Base-by-base conservation (phyloP, 2,329 filamentous ascomycete species). In the Nemania bipapillata region DNA sequence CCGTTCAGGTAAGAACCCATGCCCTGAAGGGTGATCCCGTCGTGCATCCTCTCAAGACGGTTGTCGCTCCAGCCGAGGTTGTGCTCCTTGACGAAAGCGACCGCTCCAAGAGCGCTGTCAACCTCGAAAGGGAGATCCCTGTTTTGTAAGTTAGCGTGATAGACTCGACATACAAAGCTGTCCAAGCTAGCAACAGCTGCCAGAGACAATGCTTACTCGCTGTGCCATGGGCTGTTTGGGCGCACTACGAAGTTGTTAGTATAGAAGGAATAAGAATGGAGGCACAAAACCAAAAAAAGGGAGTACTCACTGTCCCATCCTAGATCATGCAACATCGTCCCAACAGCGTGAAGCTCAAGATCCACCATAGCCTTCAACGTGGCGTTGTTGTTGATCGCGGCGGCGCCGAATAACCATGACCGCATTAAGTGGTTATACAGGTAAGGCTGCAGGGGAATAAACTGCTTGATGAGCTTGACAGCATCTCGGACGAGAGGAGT, bases 341-440 rank as follows among this genome's bases (percentile, higher is more conserved):
- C 66, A 45, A 71, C 4, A 28, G 69, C 69, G 30, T 71, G 69
- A 12, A 55, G 20, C 50, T 71, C 69, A 32, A 71, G 69, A 50
- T 71, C 69, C 26, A 69, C 28, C 42, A 20, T 17, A 4, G 37
- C 59, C 63, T 71, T 71, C 4, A 71, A 52, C 11, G 69, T 71
- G 15, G 50, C 61, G 40, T 71, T 71, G 59, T 69, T 66, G 45
- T 71, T 71, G 22, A 69, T 59, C 30, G 69, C 69, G 17, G 69
- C 69, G 12, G 63, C 69, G 28, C 69, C 69, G 22, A 54, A 71
- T 17, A 71, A 20, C 69, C 69, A 71, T 11, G 66, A 71, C 8
- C 69, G 69, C 59, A 71, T 69, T 37, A 69, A 32, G 63, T 71
- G 69, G 59, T 58, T 62, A 59, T 69, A 71, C 2, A 71, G 63